Conservation (phyloP, 2,329 filamentous ascomycete species). For the Phialophora macrospora region DNA sequence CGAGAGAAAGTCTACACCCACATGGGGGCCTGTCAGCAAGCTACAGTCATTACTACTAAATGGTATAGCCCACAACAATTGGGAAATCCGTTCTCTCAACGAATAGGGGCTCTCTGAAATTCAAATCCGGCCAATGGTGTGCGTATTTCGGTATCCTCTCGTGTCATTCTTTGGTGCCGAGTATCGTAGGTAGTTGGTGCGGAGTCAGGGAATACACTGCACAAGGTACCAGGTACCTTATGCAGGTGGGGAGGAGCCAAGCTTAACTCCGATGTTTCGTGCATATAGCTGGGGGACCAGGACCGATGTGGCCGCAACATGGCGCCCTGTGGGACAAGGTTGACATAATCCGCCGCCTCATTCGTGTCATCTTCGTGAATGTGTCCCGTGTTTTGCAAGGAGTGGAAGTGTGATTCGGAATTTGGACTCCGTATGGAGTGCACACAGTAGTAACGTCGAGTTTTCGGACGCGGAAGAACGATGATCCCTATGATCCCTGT, state of each 20-base stretch:
- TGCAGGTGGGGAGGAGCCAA: not conserved
- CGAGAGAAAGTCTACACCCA: not conserved
- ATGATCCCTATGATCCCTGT: not conserved
- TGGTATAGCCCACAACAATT: not conserved
- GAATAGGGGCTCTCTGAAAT: not conserved
- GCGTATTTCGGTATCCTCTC: not conserved
- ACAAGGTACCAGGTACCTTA: too few species aligned
- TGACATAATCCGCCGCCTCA: too few species aligned
- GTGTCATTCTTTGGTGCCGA: constrained; percentile 11
- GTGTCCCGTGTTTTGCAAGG: too few species aligned
- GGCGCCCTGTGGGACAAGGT: too few species aligned
- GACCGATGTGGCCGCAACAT: not conserved
- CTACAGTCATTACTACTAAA: not conserved
- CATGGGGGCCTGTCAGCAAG: not conserved
- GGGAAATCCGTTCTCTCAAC: not conserved
- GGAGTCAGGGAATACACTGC: too few species aligned
- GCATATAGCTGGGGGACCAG: not conserved
- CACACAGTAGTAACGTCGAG: too few species aligned
- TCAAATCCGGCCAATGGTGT: constrained; percentile 1
- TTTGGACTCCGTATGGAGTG: too few species aligned
- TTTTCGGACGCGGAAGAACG: not conserved
- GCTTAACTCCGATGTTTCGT: constrained; percentile 2
- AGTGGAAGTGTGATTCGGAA: too few species aligned
- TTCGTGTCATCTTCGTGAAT: too few species aligned
- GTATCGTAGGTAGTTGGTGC: too few species aligned